Evolutionary conservation across 495 filamentous ascomycete species (phyloP), one percentile per base, ranked within the genome.

Genomic region (Melanomma pulvis-pyrius): DNA sequence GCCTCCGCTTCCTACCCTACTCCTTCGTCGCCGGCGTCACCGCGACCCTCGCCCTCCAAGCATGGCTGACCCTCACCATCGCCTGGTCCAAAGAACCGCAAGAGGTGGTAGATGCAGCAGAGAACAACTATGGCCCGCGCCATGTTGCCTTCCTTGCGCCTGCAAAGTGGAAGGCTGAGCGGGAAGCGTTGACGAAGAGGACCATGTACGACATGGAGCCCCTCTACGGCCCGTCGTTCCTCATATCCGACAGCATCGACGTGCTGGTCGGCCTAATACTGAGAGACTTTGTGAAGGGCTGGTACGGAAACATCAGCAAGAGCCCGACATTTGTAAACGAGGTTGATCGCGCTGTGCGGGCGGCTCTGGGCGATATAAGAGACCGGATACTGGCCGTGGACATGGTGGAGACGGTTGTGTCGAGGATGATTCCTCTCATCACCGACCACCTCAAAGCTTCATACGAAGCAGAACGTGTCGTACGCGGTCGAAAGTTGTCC

Each of bases 391-490:
- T 87, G 46, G 79, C 82, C 13, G 78, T 91, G 61, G 96, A 99
- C 76, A 72, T 96, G 22, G 87, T 93, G 50, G 91, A 93, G 56
- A 77, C 96, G 51, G 79, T 89, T 22, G 90, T 93, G 8, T 91
- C 88, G 51, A 85, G 89, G 21, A 83, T 98, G 46, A 87, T 96
- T 51, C 96, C 96, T 22, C 86, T 97, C 59, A 72, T 99, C 61
- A 97, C 94, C n/a, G 82, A 86, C 5, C 96, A 99, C 75, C 85
- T 99, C 63, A 90, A 86, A 64, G 89, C 96, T 63, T 96, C 96
- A 71, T 91, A 92, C 71, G 86, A 96, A 49, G 96, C 96, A 11
- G 96, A 99, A 79, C 86, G 89, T 51, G 83, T 85, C 21, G 88
- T 99, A 6, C 84, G 94, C 64, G 96, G 96, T 25, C 89, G 88